Conservation (phyloP, 225 moss, liverwort and hornwort species). For the Polytrichum formosum region DNA sequence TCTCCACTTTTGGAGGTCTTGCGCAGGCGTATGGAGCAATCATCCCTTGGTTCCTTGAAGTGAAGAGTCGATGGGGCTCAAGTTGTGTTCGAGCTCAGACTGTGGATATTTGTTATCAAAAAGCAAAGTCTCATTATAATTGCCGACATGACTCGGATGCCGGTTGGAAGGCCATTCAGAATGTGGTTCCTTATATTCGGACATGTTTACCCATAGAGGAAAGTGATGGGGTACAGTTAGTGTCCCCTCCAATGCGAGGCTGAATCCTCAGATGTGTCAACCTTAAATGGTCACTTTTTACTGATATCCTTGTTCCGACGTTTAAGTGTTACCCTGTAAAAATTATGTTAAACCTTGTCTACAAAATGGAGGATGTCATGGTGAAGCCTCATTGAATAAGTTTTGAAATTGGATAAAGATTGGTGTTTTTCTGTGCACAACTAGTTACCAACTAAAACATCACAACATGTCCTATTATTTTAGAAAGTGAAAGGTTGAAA, state of each 20-base stretch:
- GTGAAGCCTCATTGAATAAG: no score
- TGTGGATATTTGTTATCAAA: slow-evolving; percentile 39
- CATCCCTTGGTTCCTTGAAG: slow-evolving; percentile 36
- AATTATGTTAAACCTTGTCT: no score
- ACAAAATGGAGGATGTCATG: no score
- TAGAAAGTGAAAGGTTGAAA: no score
- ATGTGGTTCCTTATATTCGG: slow-evolving; percentile 24
- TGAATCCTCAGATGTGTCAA: no score
- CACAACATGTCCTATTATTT: no score
- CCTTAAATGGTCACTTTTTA: no score
- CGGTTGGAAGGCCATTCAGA: slow-evolving; percentile 11
- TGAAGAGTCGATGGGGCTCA: slow-evolving; percentile 11
- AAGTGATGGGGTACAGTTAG: slow-evolving; percentile 36
- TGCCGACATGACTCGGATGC: slow-evolving; percentile 29
- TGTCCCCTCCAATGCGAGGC: background rate
- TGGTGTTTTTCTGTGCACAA: no score
- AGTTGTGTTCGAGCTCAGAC: slow-evolving; percentile 26
- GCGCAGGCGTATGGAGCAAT: slow-evolving; percentile 46
- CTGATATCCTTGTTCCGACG: no score
- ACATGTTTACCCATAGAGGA: slow-evolving; percentile 38
- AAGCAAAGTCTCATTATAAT: slow-evolving; percentile 14
- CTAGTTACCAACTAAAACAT: no score
- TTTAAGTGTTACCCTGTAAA: no score
- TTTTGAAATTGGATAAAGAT: no score
- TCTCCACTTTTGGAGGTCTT: slow-evolving; percentile 51